phyloP scores from a whole-genome alignment of 805 yeast genomes.

The Pichia rugopelliculosa region DNA sequence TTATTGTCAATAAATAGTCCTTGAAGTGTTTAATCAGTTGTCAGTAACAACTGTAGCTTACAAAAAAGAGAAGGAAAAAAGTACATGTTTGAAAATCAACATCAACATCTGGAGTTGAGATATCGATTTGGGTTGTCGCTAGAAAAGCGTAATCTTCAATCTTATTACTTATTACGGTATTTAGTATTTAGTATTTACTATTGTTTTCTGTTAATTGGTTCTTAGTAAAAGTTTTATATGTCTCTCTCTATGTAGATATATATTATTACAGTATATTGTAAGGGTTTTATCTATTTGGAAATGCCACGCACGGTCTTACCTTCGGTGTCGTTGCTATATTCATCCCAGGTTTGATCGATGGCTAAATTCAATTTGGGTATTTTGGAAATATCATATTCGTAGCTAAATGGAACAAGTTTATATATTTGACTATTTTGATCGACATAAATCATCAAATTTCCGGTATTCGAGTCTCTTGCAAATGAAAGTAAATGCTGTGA shows the following conservation, averaged over 20 bases:
- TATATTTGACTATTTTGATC: conserved; percentile 10
- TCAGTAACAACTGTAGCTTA: no score
- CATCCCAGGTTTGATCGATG: conserved; percentile 2
- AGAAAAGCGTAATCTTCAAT: no score
- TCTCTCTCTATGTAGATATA: no score
- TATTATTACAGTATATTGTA: no score
- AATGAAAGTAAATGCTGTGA: conserved; percentile 10
- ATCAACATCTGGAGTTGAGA: no score
- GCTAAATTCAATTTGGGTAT: conserved; percentile 2
- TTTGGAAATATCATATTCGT: conserved; percentile 14
- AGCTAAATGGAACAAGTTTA: conserved; percentile 15
- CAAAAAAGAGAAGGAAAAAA: neutral
- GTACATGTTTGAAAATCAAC: neutral
- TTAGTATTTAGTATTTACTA: no score
- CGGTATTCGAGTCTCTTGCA: conserved; percentile 13
- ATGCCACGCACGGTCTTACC: neutral
- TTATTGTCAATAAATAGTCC: neutral
- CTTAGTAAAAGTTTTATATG: neutral
- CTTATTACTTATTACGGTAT: no score
- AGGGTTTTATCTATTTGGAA: neutral
- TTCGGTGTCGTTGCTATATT: neutral
- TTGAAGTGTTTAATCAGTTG: neutral
- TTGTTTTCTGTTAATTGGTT: neutral
- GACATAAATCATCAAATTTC: conserved; percentile 13
- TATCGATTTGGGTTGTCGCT: no score